Evolutionary conservation across 768 basidiomycete genomes (phyloP).

Genomic region (Imleria badia): DNA sequence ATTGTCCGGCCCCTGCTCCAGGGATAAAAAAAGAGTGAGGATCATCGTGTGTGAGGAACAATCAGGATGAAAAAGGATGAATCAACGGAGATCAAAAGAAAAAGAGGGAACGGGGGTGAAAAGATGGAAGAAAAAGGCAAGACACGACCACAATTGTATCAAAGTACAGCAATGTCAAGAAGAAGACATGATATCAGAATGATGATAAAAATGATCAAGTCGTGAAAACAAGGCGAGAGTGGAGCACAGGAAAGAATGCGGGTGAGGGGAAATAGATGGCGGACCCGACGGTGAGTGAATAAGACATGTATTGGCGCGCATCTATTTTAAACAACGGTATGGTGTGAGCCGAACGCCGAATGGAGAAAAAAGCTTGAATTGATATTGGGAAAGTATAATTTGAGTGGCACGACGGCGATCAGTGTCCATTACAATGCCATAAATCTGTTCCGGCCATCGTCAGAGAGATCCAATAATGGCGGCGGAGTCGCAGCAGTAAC

Average conservation of each 20-base stretch:
- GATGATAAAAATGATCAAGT: constrained; percentile 1
- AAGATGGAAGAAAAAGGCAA: background rate
- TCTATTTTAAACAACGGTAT: constrained; percentile 20
- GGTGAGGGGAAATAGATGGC: background rate
- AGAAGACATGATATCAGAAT: constrained; percentile 9
- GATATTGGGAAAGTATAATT: constrained; percentile 21
- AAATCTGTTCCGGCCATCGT: constrained; percentile 6
- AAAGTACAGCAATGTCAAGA: constrained; percentile 18
- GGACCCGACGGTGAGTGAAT: background rate
- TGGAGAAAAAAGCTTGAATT: constrained; percentile 7
- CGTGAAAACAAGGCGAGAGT: constrained; percentile 3
- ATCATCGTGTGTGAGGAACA: constrained; percentile 4
- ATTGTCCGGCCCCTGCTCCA: constrained; percentile 13
- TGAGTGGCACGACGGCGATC: constrained; percentile 12
- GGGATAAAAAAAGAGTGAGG: background rate
- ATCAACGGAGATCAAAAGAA: background rate
- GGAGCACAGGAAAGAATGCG: constrained; percentile 2
- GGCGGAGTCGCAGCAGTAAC: constrained; percentile 28
- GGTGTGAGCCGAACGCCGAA: constrained; percentile 17
- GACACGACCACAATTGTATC: constrained; percentile 11
- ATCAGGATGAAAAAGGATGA: background rate
- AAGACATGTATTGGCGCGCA: constrained; percentile 10
- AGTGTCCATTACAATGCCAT: constrained; percentile 5
- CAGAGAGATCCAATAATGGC: constrained; percentile 19
- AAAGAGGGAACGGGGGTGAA: background rate